These are phyloP conservation scores for Chaetomium strumarium DNA, from an alignment of 2,329 filamentous ascomycete genomes.

Conservation along the genomic window DNA sequence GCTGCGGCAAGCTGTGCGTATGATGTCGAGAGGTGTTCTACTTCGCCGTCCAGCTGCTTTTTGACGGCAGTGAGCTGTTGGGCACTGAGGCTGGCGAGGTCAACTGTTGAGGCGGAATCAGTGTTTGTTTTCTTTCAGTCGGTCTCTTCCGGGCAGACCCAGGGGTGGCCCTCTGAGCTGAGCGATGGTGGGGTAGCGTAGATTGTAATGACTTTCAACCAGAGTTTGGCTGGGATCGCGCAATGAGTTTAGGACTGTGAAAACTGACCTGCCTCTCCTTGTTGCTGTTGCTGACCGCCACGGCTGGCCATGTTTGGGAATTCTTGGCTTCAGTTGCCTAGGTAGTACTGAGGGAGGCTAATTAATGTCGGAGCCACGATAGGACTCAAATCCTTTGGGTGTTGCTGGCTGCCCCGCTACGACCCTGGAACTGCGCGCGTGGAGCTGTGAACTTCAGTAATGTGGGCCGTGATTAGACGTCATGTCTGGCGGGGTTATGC, in stretches of 20 bases:
- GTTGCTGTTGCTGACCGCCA: constrained; percentile 13
- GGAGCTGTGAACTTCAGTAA: neutral
- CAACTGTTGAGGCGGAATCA: constrained; percentile 36
- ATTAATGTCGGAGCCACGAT: neutral
- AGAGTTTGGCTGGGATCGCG: too few species aligned
- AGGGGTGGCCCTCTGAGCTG: neutral
- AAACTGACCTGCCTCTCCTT: constrained; percentile 16
- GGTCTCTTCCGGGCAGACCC: neutral
- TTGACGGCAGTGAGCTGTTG: constrained; percentile 89
- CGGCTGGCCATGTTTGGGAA: constrained; percentile 15
- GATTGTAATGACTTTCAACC: too few species aligned
- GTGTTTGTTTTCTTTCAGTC: neutral
- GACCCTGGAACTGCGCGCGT: neutral
- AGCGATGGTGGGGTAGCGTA: constrained; percentile 1
- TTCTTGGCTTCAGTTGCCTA: neutral
- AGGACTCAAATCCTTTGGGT: neutral
- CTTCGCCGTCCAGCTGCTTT: constrained; percentile 91
- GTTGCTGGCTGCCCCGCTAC: constrained; percentile 6
- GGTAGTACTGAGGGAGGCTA: neutral
- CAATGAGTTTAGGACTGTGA: neutral
- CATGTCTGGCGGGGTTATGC: constrained; percentile 7
- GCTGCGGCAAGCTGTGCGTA: constrained; percentile 86
- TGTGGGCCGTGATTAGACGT: neutral
- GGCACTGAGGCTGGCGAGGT: constrained; percentile 68
- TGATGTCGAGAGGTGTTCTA: constrained; percentile 86